Conservation (phyloP, 176 grass and related monocot species). For the Saccharum spontaneum region DNA sequence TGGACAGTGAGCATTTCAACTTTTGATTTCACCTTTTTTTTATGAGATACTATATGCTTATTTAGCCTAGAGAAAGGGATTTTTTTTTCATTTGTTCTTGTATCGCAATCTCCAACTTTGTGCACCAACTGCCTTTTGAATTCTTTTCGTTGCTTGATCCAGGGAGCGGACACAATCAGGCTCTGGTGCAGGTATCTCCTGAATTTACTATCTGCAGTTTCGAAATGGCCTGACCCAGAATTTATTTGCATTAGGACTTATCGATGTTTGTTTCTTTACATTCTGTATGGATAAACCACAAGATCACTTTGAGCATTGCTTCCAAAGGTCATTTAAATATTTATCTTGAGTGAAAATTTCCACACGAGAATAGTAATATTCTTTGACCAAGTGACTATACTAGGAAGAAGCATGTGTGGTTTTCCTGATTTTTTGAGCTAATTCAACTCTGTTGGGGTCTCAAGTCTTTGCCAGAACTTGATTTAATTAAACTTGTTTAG, state of each 20-base stretch:
- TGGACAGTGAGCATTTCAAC: constrained; percentile 69
- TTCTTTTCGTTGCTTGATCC: constrained; percentile 33
- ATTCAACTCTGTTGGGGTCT: not conserved
- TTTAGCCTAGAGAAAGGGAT: not conserved
- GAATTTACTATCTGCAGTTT: not conserved
- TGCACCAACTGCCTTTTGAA: not conserved
- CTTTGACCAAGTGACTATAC: not conserved
- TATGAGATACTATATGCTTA: not conserved
- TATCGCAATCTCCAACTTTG: constrained; percentile 6
- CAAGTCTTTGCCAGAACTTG: not conserved
- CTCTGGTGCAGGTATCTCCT: constrained; percentile 57
- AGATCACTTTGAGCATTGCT: not conserved
- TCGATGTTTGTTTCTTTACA: constrained; percentile 10
- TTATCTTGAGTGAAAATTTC: not conserved
- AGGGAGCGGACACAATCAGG: constrained; percentile 59
- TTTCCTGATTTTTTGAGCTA: not conserved
- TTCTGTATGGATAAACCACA: not conserved
- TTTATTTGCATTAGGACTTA: not conserved
- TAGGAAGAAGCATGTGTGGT: not conserved
- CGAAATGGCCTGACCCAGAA: not conserved
- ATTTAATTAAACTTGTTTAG: not conserved
- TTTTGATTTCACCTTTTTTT: constrained; percentile 14
- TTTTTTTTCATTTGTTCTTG: not conserved
- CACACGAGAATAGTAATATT: not conserved
- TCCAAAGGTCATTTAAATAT: not conserved